Conservation (phyloP, 495 filamentous ascomycete genomes). For the Bacidia gigantensis region DNA sequence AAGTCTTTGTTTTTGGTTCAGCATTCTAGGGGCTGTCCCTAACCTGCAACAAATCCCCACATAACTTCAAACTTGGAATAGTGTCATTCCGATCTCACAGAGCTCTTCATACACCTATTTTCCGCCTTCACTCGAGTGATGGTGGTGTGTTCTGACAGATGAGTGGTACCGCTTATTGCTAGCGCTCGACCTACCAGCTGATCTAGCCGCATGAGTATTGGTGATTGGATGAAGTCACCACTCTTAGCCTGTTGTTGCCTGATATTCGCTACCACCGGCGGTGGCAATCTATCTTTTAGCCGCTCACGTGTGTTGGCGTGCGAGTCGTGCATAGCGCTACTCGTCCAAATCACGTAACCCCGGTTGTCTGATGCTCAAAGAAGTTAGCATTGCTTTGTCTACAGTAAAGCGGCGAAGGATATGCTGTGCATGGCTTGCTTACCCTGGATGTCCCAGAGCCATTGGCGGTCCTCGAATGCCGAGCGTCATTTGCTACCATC, state of each 20-base stretch:
- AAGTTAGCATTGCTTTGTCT: not conserved
- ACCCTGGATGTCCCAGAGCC: not conserved
- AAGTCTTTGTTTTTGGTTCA: too few relatives aligned
- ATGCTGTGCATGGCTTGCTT: not conserved
- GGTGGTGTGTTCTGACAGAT: too few relatives aligned
- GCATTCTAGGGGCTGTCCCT: too few relatives aligned
- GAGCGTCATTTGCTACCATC: not conserved
- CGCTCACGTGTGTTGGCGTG: not conserved
- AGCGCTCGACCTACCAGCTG: too few relatives aligned
- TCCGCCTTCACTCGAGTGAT: too few relatives aligned
- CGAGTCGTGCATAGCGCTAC: not conserved
- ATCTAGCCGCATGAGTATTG: too few relatives aligned
- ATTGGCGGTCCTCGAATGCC: not conserved
- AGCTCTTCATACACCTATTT: too few relatives aligned
- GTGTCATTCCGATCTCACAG: too few relatives aligned
- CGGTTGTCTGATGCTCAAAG: not conserved
- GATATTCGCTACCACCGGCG: not conserved
- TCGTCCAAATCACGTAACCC: not conserved
- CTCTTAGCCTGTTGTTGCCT: not conserved
- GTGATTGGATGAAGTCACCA: not conserved
- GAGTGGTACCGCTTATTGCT: too few relatives aligned
- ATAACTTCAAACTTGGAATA: too few relatives aligned
- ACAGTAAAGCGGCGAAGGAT: not conserved
- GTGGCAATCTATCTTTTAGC: not conserved
- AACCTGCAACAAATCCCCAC: too few relatives aligned